Evolutionary conservation across 257 asterid genomes (phyloP).

Genomic region (Henckelia pumila): DNA sequence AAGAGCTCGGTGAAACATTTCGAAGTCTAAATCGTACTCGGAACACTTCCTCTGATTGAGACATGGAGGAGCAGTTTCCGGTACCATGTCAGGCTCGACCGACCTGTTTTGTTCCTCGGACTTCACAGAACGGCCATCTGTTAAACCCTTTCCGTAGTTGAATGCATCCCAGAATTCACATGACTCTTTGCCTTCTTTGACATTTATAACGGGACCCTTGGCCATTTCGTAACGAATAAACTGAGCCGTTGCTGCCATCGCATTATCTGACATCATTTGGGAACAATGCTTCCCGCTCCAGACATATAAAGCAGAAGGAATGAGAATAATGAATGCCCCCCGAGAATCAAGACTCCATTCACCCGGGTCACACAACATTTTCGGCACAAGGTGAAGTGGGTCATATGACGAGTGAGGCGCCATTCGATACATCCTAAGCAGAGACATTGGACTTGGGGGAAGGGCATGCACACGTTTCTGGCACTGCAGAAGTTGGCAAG

Average conservation of each 20-base stretch:
- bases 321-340: slow-evolving; percentile 79
- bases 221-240: slow-evolving; percentile 75
- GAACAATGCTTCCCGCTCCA: slow-evolving; percentile 77
- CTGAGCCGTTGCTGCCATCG: slow-evolving; percentile 69
- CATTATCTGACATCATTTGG: slow-evolving; percentile 61
- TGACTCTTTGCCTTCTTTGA: slow-evolving; percentile 74
- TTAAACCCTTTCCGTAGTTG: slow-evolving; percentile 39
- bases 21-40: slow-evolving; percentile 74
- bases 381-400: slow-evolving; percentile 69
- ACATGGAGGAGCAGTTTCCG: slow-evolving; percentile 1
- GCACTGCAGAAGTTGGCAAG: slow-evolving; percentile 66
- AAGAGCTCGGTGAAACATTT: slow-evolving; percentile 60
- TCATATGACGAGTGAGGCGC: slow-evolving; percentile 94
- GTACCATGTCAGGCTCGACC: slow-evolving; percentile 16
- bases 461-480: slow-evolving; percentile 83
- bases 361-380: slow-evolving; percentile 48
- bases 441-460: slow-evolving; percentile 82
- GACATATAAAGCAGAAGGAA: slow-evolving; percentile 68
- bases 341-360: slow-evolving; percentile 69
- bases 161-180: slow-evolving; percentile 67
- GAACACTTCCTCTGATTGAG: slow-evolving; percentile 39
- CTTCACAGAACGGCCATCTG: slow-evolving; percentile 14
- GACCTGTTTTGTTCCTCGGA: slow-evolving; percentile 24
- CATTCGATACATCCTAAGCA: slow-evolving; percentile 70
- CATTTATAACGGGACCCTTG: slow-evolving; percentile 49